Percentiles rank a stretch among this genome's conserved stretches.
Conservation (phyloP, 768 basidiomycete genomes). For the Collybia nuda region DNA sequence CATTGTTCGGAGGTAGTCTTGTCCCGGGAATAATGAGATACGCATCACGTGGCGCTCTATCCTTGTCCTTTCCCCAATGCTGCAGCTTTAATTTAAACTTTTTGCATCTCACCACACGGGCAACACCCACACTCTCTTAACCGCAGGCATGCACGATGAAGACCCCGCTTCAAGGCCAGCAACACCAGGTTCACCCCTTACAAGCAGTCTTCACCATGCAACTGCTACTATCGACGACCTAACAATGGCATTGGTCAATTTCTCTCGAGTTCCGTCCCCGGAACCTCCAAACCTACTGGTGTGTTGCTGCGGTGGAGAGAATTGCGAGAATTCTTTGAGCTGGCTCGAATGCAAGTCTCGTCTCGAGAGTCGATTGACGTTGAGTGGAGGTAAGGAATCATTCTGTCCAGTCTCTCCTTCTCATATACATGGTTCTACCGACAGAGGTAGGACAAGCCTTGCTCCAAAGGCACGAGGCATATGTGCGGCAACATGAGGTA, state of each 20-base stretch:
- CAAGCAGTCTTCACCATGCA: constrained; percentile 50
- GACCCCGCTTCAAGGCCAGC: constrained; percentile 23
- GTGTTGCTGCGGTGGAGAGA: constrained; percentile 68
- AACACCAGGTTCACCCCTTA: constrained; percentile 51
- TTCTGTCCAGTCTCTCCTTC: not conserved
- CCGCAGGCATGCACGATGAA: constrained; percentile 10
- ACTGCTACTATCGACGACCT: constrained; percentile 76
- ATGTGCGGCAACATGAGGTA: constrained; percentile 73
- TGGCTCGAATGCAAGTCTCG: constrained; percentile 68
- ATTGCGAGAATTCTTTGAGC: constrained; percentile 61
- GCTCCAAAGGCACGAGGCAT: constrained; percentile 83
- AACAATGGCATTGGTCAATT: constrained; percentile 68
- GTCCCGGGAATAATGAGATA: not conserved
- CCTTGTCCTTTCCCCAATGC: no score
- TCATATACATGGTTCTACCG: constrained; percentile 5
- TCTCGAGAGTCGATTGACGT: constrained; percentile 73
- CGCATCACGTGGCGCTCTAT: no score
- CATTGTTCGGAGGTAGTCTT: not conserved
- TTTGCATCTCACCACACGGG: constrained; percentile 11
- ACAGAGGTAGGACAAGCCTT: constrained; percentile 92
- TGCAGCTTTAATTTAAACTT: no score
- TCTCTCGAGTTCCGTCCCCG: constrained; percentile 74
- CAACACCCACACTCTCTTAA: constrained; percentile 4
- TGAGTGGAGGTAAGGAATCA: constrained; percentile 79
- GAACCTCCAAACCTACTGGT: constrained; percentile 50